Percentiles rank a stretch among this genome's conserved stretches.
These are phyloP conservation scores for Aspergillus hancockii DNA, from an alignment of 495 filamentous ascomycete genomes.

Conservation along the genomic window DNA sequence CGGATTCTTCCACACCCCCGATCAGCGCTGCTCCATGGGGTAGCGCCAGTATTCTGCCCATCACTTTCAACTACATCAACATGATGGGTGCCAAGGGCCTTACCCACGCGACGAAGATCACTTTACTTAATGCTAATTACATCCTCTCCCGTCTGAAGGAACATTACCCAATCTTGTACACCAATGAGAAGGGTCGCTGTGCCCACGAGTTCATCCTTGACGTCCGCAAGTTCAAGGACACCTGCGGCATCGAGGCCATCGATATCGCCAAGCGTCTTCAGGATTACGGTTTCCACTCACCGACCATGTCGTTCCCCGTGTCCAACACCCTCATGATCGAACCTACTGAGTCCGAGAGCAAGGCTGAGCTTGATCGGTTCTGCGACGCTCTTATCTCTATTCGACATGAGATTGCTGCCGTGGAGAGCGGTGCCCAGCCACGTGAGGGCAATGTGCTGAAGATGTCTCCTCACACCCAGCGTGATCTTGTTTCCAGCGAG, in stretches of 20 bases:
- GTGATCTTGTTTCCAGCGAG: constrained; percentile 67
- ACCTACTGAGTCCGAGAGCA: constrained; percentile 92
- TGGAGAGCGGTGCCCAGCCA: constrained; percentile 80
- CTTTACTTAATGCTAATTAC: constrained; percentile 96
- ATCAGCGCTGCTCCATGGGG: constrained; percentile 89
- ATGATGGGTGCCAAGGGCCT: constrained; percentile 93
- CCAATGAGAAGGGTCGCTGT: constrained; percentile 82
- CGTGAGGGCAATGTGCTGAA: constrained; percentile 87
- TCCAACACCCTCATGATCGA: constrained; percentile 98
- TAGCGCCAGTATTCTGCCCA: constrained; percentile 90
- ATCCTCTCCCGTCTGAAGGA: constrained; percentile 87
- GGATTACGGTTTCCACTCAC: constrained; percentile 98
- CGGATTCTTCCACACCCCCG: constrained; percentile 57
- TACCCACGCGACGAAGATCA: constrained; percentile 93
- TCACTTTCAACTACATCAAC: constrained; percentile 96
- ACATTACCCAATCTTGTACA: constrained; percentile 91
- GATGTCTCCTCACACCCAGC: constrained; percentile 85
- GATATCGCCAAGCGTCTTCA: constrained; percentile 97
- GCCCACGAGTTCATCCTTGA: constrained; percentile 99
- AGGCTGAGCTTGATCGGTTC: constrained; percentile 93
- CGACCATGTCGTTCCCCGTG: constrained; percentile 98
- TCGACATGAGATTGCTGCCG: constrained; percentile 77
- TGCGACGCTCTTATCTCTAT: constrained; percentile 90
- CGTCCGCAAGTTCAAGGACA: constrained; percentile 80
- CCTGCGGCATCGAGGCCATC: constrained; percentile 86